A percentile compares a stretch with the other conserved stretches of the same genome.
phyloP scores from a whole-genome alignment of 345 rosid genomes.

The Eucalyptus virginea region DNA sequence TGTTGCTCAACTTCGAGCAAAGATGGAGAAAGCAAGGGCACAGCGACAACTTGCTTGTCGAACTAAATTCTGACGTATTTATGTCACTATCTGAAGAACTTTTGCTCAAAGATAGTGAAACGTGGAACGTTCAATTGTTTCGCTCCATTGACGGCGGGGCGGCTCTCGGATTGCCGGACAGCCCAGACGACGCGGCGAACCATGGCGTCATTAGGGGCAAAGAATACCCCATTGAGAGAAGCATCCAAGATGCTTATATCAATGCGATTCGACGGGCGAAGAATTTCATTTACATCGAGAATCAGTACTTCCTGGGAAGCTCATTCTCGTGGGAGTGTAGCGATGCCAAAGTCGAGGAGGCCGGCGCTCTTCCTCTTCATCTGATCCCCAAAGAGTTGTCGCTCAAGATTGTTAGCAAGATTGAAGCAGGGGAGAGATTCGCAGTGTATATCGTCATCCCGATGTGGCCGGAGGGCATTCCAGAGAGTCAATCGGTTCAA shows the following conservation, averaged over 20 bases:
- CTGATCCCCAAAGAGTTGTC: conserved; percentile 41
- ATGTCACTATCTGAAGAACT: conserved; percentile 5
- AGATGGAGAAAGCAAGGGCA: conserved; percentile 42
- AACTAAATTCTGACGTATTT: background rate
- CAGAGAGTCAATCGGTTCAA: conserved; percentile 36
- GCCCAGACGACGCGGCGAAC: conserved; percentile 14
- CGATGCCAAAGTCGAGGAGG: conserved; percentile 4
- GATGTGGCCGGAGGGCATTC: conserved; percentile 57
- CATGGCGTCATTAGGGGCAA: conserved; percentile 21
- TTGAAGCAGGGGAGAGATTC: conserved; percentile 36
- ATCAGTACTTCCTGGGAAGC: conserved; percentile 38
- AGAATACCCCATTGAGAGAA: conserved; percentile 21
- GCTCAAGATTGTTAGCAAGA: conserved; percentile 31
- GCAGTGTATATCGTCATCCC: conserved; percentile 29
- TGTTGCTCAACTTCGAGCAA: conserved; percentile 32
- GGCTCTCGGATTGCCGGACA: conserved; percentile 21
- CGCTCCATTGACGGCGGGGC: conserved; percentile 39
- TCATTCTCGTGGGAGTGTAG: conserved; percentile 19
- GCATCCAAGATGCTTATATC: conserved; percentile 38
- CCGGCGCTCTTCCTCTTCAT: conserved; percentile 17
- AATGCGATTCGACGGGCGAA: conserved; percentile 39
- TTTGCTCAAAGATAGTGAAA: conserved; percentile 8
- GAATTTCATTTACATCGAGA: conserved; percentile 33
- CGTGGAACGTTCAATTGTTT: conserved; percentile 36
- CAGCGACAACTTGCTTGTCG: conserved; percentile 9